Evolutionary conservation across 257 asterid genomes (phyloP).

Genomic region (Verbena officinalis): DNA sequence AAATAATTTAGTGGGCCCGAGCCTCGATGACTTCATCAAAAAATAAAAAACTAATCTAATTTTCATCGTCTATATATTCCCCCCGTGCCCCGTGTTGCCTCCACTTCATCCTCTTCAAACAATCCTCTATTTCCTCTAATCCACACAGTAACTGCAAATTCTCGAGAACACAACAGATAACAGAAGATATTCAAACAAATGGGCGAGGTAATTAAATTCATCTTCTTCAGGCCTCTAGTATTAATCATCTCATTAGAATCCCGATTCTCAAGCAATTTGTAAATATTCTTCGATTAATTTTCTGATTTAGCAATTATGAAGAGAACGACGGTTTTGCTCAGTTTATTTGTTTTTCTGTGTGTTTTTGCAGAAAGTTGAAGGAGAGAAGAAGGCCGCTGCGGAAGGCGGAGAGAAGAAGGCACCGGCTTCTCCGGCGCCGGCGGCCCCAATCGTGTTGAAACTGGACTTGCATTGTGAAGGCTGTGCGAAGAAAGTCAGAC

Average conservation of each 20-base stretch:
- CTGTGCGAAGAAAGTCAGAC: slow-evolving; percentile 85
- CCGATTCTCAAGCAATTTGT: background rate
- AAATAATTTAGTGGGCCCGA: slow-evolving; percentile 31
- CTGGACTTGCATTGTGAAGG: slow-evolving; percentile 95
- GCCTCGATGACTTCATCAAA: slow-evolving; percentile 24
- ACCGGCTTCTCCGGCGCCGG: slow-evolving; percentile 25
- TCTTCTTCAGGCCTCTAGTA: background rate
- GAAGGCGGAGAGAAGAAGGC: slow-evolving; percentile 56
- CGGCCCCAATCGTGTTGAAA: slow-evolving; percentile 54
- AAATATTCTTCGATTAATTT: background rate
- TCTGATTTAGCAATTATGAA: background rate
- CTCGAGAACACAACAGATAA: background rate
- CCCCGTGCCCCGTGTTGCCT: slow-evolving; percentile 49
- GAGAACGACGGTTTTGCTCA: slow-evolving; percentile 16
- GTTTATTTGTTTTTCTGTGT: slow-evolving; percentile 4
- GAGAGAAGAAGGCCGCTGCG: slow-evolving; percentile 51
- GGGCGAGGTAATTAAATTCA: slow-evolving; percentile 70
- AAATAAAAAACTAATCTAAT: slow-evolving; percentile 13
- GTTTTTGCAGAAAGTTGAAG: slow-evolving; percentile 66
- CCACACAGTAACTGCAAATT: background rate
- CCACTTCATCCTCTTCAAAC: slow-evolving; percentile 52
- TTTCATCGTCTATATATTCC: slow-evolving; percentile 42
- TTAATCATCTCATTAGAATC: background rate
- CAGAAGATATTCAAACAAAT: slow-evolving; percentile 29
- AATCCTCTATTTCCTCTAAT: slow-evolving; percentile 24